Conservation (phyloP, 176 grass and related monocot genomes). For the Triticum dicoccoides region DNA sequence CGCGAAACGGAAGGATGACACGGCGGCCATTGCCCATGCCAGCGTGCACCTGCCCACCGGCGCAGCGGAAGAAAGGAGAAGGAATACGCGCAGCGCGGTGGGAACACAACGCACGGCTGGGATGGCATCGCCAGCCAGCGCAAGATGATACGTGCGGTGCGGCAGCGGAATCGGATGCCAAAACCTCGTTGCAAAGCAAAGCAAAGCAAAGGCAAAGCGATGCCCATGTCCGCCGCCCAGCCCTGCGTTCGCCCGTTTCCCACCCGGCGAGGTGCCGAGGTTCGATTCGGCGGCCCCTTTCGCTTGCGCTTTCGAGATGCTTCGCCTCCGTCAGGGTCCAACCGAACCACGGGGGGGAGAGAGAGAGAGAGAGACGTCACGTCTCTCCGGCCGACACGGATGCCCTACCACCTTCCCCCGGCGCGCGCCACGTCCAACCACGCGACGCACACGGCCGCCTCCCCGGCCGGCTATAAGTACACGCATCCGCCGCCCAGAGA, state of each 20-base stretch:
- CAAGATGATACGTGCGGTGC: too few species aligned
- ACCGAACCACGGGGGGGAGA: neutral
- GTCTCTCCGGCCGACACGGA: neutral
- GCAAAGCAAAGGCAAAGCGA: neutral
- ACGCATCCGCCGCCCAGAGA: neutral
- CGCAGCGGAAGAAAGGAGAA: too few species aligned
- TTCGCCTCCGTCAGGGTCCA: neutral
- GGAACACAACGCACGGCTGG: too few species aligned
- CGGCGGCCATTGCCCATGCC: too few species aligned
- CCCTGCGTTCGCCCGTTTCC: too few species aligned
- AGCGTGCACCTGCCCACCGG: too few species aligned
- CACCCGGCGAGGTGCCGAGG: too few species aligned
- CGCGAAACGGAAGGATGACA: too few species aligned
- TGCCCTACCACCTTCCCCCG: neutral
- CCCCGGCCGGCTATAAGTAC: constrained; percentile 5
- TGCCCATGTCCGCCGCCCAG: too few species aligned
- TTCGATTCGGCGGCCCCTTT: neutral
- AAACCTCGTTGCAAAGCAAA: neutral
- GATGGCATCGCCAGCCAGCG: too few species aligned
- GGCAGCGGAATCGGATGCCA: neutral
- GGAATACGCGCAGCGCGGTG: too few species aligned
- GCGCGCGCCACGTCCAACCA: neutral
- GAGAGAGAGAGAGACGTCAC: too few species aligned
- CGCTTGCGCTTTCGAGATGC: constrained; percentile 13
- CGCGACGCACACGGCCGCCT: neutral